Conservation (phyloP, 2,329 filamentous ascomycete genomes). For the Penicillium brevicompactum region DNA sequence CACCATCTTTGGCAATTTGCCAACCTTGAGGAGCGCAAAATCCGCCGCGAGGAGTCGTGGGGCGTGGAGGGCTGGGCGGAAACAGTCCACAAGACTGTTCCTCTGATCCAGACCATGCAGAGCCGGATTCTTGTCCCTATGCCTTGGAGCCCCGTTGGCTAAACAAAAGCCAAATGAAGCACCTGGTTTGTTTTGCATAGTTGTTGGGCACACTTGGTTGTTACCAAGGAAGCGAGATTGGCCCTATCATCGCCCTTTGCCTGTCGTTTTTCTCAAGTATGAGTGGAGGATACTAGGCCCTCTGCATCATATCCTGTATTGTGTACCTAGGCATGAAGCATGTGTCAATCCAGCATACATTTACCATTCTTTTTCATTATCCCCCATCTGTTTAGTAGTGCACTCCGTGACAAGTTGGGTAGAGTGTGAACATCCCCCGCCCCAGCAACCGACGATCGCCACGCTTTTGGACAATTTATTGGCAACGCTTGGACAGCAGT, state of each 20-base stretch:
- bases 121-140: constrained; percentile 90
- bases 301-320: constrained; percentile 17
- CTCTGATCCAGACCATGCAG: constrained; percentile 95
- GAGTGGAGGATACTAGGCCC: neutral
- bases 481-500: constrained; percentile 9
- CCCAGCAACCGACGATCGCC: constrained; percentile 15
- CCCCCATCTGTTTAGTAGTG: too few relatives aligned
- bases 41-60: constrained; percentile 93
- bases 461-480: constrained; percentile 14
- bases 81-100: constrained; percentile 97
- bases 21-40: constrained; percentile 89
- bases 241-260: neutral
- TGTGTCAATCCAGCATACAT: constrained; percentile 9
- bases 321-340: constrained; percentile 24
- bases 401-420: too few relatives aligned
- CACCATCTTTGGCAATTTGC: constrained; percentile 99
- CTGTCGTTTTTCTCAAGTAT: constrained; percentile 1
- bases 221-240: neutral
- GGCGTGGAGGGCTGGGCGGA: constrained; percentile 92
- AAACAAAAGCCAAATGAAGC: constrained; percentile 23
- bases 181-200: neutral
- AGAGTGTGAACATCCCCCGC: constrained; percentile 10
- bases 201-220: neutral
- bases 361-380: neutral
- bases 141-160: constrained; percentile 94